Base-by-base conservation (phyloP, 208 protist species). In the Polymyxa betae region DNA sequence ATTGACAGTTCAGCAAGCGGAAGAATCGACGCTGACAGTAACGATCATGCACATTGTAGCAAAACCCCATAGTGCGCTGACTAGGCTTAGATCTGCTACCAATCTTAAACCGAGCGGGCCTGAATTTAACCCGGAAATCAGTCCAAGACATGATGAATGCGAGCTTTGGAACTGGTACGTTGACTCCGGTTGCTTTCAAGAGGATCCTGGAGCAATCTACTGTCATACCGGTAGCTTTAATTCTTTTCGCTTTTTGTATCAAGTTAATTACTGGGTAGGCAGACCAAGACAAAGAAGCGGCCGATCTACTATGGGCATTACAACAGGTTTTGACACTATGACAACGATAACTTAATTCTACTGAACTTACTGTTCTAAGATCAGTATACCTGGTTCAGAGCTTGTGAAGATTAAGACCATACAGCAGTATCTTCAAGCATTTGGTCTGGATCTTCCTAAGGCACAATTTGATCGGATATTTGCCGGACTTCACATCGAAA, bases 401-500 rank as follows among this genome's bases (percentile, higher is more conserved):
- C 35, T 40, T n/a, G 35, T 82, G 35, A 35, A 35, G 72, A n/a
- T 82, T 5, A 40, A 5, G n/a, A 82, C 72, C 5, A 20, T 82
- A n/a, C 72, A 35, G 16, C 72, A 82, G 5, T 82, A 40, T 43
- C 72, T 82, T 5, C 5, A 35, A 43, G 5, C 35, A n/a, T 82
- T 82, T 43, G n/a, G n/a, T 5, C 5, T 82, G 16, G 72, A 82
- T 40, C 5, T 82, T 38, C 72, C 72, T 5, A n/a, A 82, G 5
- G 72, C 72, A 40, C 72, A 82, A 43, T 82, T 82, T n/a, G 40
- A 43, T 43, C 72, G 72, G 40, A 43, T 82, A 20, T 82, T 82
- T 43, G 72, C 72, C n/a, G 72, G 72, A 20, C 72, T 82, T 35
- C 72, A 82, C n/a, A 82, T 82, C 72, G 72, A 82, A 82, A n/a